Percentiles rank a stretch among this genome's conserved stretches.
Evolutionary conservation across 345 rosid species (phyloP).

Genomic region (Syzygium grande): DNA sequence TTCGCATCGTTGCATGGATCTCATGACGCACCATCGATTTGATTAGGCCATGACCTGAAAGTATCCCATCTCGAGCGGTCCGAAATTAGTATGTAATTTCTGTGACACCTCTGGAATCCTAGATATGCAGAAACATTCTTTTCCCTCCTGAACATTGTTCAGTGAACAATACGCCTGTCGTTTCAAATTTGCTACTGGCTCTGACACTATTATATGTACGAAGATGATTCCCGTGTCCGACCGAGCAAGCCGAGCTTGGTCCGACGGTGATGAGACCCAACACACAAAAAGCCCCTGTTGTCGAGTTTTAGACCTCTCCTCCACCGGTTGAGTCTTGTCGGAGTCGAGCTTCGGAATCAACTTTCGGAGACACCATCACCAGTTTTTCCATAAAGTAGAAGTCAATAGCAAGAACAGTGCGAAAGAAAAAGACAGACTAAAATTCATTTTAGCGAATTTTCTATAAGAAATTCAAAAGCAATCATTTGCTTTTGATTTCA

Average conservation of each 20-base stretch:
- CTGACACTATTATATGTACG: background rate
- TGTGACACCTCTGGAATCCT: background rate
- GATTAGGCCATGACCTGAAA: background rate
- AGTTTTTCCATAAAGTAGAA: background rate
- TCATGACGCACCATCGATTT: background rate
- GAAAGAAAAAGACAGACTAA: background rate
- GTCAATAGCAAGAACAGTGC: background rate
- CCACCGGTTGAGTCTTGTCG: background rate
- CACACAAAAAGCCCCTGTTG: background rate
- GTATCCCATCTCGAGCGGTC: background rate
- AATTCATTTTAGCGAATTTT: background rate
- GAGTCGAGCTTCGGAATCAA: background rate
- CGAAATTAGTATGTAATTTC: background rate
- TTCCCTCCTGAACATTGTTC: background rate
- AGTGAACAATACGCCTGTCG: background rate
- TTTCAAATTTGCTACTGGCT: background rate
- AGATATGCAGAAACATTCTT: background rate
- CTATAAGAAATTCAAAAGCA: background rate
- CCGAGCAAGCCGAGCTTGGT: background rate
- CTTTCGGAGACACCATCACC: background rate
- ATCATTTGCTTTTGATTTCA: background rate
- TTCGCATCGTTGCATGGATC: background rate
- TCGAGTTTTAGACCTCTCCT: background rate
- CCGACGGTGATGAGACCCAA: background rate
- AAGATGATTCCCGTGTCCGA: background rate